Evolutionary conservation across 2,329 filamentous ascomycete species (phyloP).

Genomic region (Biscogniauxia sp.): DNA sequence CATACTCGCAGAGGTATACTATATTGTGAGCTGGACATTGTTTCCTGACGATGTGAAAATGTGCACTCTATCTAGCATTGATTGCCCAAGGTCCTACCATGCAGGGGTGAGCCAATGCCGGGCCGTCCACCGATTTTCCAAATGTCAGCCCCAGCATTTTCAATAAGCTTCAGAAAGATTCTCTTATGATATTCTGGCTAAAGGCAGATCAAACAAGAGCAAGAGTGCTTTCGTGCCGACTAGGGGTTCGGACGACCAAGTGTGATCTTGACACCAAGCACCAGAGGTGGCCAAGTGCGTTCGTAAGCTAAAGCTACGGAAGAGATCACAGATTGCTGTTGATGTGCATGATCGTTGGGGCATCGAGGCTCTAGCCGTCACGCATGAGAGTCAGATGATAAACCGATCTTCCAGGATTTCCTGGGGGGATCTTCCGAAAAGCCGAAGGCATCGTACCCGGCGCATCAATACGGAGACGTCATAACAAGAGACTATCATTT

Average conservation of each 20-base stretch:
- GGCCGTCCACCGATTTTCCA: conserved; percentile 39
- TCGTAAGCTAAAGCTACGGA: not conserved
- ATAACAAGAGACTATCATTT: conserved; percentile 9
- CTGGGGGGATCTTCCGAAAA: conserved; percentile 12
- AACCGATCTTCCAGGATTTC: conserved; percentile 12
- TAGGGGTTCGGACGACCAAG: conserved; percentile 7
- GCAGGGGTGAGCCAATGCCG: conserved; percentile 27
- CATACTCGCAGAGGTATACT: not conserved
- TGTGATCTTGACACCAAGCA: not conserved
- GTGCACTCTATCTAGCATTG: conserved; percentile 13
- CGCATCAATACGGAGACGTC: conserved; percentile 15
- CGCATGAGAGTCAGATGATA: conserved; percentile 8
- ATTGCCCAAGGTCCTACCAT: conserved; percentile 23
- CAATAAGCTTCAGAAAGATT: conserved; percentile 18
- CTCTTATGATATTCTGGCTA: conserved; percentile 37
- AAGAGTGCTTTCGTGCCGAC: conserved; percentile 6
- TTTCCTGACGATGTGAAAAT: conserved; percentile 6
- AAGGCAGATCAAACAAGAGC: conserved; percentile 38
- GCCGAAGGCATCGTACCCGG: conserved; percentile 8
- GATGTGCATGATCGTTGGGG: conserved; percentile 8
- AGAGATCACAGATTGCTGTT: conserved; percentile 10
- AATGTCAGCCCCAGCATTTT: conserved; percentile 25
- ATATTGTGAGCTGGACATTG: not conserved
- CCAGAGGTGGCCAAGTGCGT: not conserved
- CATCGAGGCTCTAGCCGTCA: conserved; percentile 11